Percentiles rank a stretch among this genome's conserved stretches.
These are phyloP conservation scores for Somion occarium DNA, from an alignment of 1,284 basidiomycete genomes.

Conservation along the genomic window DNA sequence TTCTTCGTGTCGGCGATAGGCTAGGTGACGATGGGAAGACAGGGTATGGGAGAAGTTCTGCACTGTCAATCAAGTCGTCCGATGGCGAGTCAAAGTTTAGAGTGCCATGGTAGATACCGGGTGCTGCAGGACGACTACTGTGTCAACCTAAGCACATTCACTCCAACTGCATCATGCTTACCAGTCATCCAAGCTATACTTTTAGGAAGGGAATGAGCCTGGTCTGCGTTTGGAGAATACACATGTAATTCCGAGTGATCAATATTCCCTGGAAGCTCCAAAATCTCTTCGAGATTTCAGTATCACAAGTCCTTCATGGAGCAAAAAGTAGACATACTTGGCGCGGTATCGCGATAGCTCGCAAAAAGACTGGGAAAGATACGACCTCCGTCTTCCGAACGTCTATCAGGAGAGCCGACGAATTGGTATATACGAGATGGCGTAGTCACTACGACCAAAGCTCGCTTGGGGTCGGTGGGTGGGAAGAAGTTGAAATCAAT, in stretches of 20 bases:
- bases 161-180: slow-evolving; percentile 29
- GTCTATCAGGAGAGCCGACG: slow-evolving; percentile 62
- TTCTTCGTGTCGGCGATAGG: slow-evolving; percentile 14
- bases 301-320: not conserved
- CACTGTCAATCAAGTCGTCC: slow-evolving; percentile 77
- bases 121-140: slow-evolving; percentile 38
- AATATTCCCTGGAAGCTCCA: slow-evolving; percentile 78
- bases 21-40: slow-evolving; percentile 28
- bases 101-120: slow-evolving; percentile 82
- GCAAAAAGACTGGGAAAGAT: slow-evolving; percentile 75
- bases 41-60: slow-evolving; percentile 68
- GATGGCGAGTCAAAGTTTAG: slow-evolving; percentile 62
- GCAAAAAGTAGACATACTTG: slow-evolving; percentile 53
- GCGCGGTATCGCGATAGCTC: slow-evolving; percentile 66
- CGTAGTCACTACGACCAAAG: slow-evolving; percentile 81
- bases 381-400: slow-evolving; percentile 70
- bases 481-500: slow-evolving; percentile 77
- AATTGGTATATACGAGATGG: slow-evolving; percentile 91
- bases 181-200: slow-evolving; percentile 89
- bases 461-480: slow-evolving; percentile 52
- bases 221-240: slow-evolving; percentile 66
- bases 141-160: not conserved
- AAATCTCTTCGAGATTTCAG: slow-evolving; percentile 58
- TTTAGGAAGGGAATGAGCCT: slow-evolving; percentile 60
- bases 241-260: slow-evolving; percentile 76